Evolutionary conservation across 306 rosid genomes (phyloP), one percentile per base, ranked within the genome.

Genomic region (Sphenostylis stenocarpa): DNA sequence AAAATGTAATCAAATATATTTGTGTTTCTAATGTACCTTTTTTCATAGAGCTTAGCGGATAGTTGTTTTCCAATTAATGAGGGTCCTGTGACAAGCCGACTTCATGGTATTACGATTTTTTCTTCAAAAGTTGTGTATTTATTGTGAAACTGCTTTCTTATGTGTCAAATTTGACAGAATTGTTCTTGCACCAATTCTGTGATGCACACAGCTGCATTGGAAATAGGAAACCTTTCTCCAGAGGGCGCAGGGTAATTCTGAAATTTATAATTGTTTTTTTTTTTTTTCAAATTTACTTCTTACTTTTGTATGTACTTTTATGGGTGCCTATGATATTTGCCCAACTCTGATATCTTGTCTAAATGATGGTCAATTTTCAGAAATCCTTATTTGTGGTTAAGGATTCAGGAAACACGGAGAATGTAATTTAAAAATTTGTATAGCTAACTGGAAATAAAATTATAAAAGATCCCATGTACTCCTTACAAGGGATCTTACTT

Each of bases 101-200:
- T 91, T 81, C 97, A 89, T 41, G 97, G 97, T 91, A 84, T 77
- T 66, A 65, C 47, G 68, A 58, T 68, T 16, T 39, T 28, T 56
- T 36, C 19, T n/a, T 79, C 81, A 44, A 62, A 38, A n/a, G 12
- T 44, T 74, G 48, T 76, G 16, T 15, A 23, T 65, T 76, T n/a
- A 11, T 38, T 68, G 53, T 48, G 65, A 57, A 55, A 6, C 60
- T 73, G 70, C 64, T 47, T 65, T 76, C 67, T 85, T 41, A 76
- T 68, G 2, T 34, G 15, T 43, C 20, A n/a, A n/a, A 21, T 76
- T 76, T 28, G 66, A 67, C 88, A 26, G 28, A 91, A 63, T 85
- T 91, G 47, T 89, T 91, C 86, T 77, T 90, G 82, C 97, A 76
- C 72, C 95, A 91, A 82, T 89, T 91, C 84, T 91, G 97, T 63